Conservation (phyloP, 2,329 filamentous ascomycete genomes). For the Aspergillus fructus region DNA sequence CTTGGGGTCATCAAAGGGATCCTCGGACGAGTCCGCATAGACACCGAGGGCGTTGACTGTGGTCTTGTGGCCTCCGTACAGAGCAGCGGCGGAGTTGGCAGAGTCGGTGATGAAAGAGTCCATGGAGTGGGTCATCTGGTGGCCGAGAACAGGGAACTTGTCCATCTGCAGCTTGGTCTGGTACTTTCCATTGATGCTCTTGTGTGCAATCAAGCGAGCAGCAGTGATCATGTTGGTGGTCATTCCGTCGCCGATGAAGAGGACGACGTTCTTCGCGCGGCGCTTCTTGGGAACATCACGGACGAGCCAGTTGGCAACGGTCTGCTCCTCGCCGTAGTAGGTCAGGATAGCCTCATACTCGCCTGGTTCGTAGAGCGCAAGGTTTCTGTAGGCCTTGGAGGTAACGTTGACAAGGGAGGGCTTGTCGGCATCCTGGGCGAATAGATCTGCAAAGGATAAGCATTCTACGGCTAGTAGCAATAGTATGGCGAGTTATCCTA, state of each 20-base stretch:
- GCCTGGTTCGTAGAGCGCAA: conserved; percentile 75
- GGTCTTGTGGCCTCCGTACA: conserved; percentile 82
- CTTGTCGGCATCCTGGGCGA: conserved; percentile 68
- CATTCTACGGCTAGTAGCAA: not conserved
- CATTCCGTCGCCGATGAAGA: conserved; percentile 75
- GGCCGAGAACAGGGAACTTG: conserved; percentile 79
- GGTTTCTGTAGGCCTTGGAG: conserved; percentile 72
- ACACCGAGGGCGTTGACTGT: conserved; percentile 80
- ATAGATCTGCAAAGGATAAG: conserved; percentile 57
- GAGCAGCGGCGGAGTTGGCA: conserved; percentile 77
- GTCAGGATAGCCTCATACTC: conserved; percentile 73
- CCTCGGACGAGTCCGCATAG: conserved; percentile 73
- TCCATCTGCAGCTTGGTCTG: conserved; percentile 74
- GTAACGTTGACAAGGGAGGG: conserved; percentile 77
- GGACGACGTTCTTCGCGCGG: conserved; percentile 79
- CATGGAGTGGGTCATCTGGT: conserved; percentile 86
- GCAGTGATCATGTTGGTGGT: conserved; percentile 56
- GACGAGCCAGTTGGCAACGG: conserved; percentile 74
- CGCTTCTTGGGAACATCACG: conserved; percentile 67
- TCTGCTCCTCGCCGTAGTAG: conserved; percentile 72
- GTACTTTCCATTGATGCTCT: conserved; percentile 81
- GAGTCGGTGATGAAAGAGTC: conserved; percentile 84
- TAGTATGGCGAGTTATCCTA: conserved; percentile 24
- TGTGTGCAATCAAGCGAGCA: conserved; percentile 76
- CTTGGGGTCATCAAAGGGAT: conserved; percentile 79